These are phyloP conservation scores for Colletotrichum sp. DNA, from an alignment of 2,329 filamentous ascomycete genomes.

Conservation along the genomic window DNA sequence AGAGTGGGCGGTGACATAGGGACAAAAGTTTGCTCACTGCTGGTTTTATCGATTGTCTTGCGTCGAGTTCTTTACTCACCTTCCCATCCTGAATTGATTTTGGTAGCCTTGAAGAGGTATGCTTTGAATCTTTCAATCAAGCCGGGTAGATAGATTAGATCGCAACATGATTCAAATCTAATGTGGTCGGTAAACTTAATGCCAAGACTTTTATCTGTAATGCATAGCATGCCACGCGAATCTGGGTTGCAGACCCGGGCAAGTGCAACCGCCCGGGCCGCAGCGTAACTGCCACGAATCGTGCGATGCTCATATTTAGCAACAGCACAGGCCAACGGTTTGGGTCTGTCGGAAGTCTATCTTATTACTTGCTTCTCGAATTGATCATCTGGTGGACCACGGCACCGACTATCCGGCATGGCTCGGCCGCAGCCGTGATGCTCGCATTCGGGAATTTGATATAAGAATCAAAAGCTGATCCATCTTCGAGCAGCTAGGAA, in stretches of 20 bases:
- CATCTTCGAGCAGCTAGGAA: not conserved
- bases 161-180: not conserved
- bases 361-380: not conserved
- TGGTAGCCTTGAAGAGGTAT: not conserved
- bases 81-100: not conserved
- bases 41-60: not conserved
- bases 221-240: not conserved
- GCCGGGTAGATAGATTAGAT: not conserved
- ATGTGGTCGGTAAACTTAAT: rapidly evolving
- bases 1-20: not conserved
- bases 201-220: not conserved
- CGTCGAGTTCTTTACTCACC: not conserved
- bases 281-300: not conserved
- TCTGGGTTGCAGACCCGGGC: not conserved
- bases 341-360: not conserved
- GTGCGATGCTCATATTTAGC: not conserved
- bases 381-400: not conserved
- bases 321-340: not conserved
- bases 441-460: not conserved
- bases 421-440: conserved; percentile 29
- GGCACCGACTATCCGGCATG: not conserved
- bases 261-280: not conserved
- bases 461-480: not conserved
- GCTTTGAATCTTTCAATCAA: rapidly evolving
- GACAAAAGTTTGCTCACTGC: not conserved